Conservation (phyloP, 1,284 basidiomycete genomes). For the Pterulicium gracile region DNA sequence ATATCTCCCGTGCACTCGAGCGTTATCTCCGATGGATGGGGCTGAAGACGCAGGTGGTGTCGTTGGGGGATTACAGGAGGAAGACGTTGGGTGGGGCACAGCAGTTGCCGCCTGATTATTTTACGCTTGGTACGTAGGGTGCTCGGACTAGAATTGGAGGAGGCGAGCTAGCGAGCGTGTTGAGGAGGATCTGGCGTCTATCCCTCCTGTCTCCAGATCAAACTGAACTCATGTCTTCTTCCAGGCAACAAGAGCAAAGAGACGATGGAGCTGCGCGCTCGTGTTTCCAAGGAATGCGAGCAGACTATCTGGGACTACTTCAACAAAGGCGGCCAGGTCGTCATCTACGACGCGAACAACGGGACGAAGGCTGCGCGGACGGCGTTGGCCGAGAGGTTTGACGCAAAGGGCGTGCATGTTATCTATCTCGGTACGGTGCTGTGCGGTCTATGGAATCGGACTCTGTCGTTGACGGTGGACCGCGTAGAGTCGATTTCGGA, state of each 20-base stretch:
- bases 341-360: slow-evolving; percentile 99
- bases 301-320: slow-evolving; percentile 87
- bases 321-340: slow-evolving; percentile 82
- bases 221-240: slow-evolving; percentile 3
- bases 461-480: slow-evolving; percentile 4
- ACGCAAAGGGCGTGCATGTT: slow-evolving; percentile 78
- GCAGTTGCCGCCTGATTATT: slow-evolving; percentile 87
- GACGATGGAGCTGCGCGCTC: slow-evolving; percentile 67
- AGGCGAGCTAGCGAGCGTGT: too few relatives aligned
- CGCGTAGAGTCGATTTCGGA: slow-evolving; percentile 74
- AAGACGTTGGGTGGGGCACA: slow-evolving; percentile 84
- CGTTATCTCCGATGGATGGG: slow-evolving; percentile 97
- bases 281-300: slow-evolving; percentile 76
- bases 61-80: slow-evolving; percentile 89
- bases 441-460: not conserved
- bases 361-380: slow-evolving; percentile 64
- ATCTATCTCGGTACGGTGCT: slow-evolving; percentile 72
- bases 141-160: not conserved
- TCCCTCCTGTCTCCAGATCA: not conserved
- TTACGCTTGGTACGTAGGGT: slow-evolving; percentile 55
- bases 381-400: slow-evolving; percentile 75
- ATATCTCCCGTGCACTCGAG: slow-evolving; percentile 91
- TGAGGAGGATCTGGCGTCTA: not conserved
- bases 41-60: slow-evolving; percentile 91
- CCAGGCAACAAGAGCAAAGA: slow-evolving; percentile 68